These are phyloP conservation scores for Ogataea minuta DNA, from an alignment of 805 yeast species.

Conservation along the genomic window DNA sequence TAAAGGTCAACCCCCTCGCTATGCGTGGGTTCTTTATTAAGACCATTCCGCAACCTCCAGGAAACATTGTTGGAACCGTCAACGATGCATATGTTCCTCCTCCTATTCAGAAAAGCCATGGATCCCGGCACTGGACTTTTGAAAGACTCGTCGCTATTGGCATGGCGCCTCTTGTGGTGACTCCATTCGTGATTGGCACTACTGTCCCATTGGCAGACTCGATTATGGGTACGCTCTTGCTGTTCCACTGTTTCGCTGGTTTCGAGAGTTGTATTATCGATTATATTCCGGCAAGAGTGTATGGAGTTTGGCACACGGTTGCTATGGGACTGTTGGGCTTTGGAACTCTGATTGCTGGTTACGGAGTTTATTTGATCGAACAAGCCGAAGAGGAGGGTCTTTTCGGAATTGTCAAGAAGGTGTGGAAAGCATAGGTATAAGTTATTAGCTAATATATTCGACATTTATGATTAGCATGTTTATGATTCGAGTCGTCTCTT, in stretches of 20 bases:
- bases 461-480: not conserved
- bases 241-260: conserved; percentile 69
- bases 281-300: conserved; percentile 74
- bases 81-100: conserved; percentile 72
- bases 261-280: conserved; percentile 76
- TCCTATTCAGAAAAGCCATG: conserved; percentile 52
- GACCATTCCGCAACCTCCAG: conserved; percentile 61
- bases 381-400: conserved; percentile 65
- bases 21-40: conserved; percentile 26
- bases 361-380: conserved; percentile 71
- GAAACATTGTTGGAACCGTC: conserved; percentile 66
- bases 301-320: conserved; percentile 58
- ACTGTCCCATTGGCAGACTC: conserved; percentile 58
- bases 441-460: conserved; percentile 10
- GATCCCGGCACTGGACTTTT: conserved; percentile 72
- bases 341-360: conserved; percentile 64
- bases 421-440: conserved; percentile 32
- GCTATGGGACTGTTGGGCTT: conserved; percentile 60
- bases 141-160: conserved; percentile 62
- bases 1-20: conserved; percentile 13
- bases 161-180: conserved; percentile 58
- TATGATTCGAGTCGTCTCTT: conserved; percentile 9
- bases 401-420: conserved; percentile 39
- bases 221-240: conserved; percentile 49
- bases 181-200: conserved; percentile 58